These are phyloP conservation scores for Sclerotinia spermophila DNA, from an alignment of 2,329 filamentous ascomycete genomes.

Conservation along the genomic window DNA sequence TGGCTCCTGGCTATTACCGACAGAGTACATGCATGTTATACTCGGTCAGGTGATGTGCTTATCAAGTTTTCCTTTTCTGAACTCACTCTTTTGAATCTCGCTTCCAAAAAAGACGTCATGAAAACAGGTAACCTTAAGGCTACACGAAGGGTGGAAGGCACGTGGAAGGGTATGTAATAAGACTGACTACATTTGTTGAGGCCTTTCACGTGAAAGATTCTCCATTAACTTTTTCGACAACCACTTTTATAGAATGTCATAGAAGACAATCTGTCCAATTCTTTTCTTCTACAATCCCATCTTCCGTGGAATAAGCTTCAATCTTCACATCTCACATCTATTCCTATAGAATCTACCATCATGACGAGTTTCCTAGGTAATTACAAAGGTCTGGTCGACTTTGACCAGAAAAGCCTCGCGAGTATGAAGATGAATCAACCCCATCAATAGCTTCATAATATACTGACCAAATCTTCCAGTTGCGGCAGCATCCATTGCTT, in stretches of 20 bases:
- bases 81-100: neutral
- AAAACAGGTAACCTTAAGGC: neutral
- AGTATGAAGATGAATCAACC: constrained; percentile 45
- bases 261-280: constrained; percentile 9
- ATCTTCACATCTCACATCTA: neutral
- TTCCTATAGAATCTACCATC: neutral
- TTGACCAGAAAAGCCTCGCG: constrained; percentile 62
- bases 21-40: no score
- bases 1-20: no score
- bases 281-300: neutral
- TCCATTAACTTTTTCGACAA: neutral
- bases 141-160: no score
- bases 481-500: constrained; percentile 75
- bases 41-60: no score
- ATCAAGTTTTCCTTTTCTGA: neutral
- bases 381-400: constrained; percentile 49
- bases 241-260: neutral
- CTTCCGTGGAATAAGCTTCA: neutral
- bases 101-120: constrained; percentile 25
- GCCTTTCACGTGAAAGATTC: constrained; percentile 14
- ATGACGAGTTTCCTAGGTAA: constrained; percentile 32
- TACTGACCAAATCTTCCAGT: constrained; percentile 49
- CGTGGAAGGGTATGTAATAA: neutral
- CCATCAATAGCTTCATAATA: constrained; percentile 26
- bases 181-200: neutral